Percentiles rank a stretch among this genome's conserved stretches.
Conservation (phyloP, 2,329 filamentous ascomycete genomes). For the Ramichloridium luteum region DNA sequence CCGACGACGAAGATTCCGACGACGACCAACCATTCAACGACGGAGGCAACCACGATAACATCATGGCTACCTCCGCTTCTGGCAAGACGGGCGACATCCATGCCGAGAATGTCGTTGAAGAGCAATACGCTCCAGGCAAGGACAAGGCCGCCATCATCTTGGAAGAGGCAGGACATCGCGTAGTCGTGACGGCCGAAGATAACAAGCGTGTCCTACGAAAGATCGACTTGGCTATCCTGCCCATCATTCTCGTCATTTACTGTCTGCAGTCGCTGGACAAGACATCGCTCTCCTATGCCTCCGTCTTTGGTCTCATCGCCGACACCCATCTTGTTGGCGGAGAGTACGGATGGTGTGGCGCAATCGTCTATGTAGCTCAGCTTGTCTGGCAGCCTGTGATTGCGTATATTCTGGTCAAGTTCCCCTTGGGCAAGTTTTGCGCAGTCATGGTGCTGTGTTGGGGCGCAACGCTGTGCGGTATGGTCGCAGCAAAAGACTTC, state of each 20-base stretch:
- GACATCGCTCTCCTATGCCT: slow-evolving; percentile 48
- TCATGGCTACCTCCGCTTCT: not conserved
- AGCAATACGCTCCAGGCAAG: slow-evolving; percentile 15
- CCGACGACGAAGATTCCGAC: too few species aligned
- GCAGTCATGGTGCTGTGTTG: slow-evolving; percentile 41
- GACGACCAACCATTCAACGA: not conserved
- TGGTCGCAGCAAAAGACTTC: slow-evolving; percentile 43
- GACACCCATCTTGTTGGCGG: slow-evolving; percentile 45
- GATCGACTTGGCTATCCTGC: slow-evolving; percentile 41
- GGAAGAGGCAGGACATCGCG: slow-evolving; percentile 32
- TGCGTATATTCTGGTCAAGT: slow-evolving; percentile 45
- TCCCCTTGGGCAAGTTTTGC: slow-evolving; percentile 49
- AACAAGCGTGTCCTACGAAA: slow-evolving; percentile 40
- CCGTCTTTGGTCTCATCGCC: slow-evolving; percentile 50
- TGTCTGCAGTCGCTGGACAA: slow-evolving; percentile 54
- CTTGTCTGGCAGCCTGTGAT: slow-evolving; percentile 42
- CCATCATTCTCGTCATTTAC: slow-evolving; percentile 48
- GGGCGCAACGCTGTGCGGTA: slow-evolving; percentile 39
- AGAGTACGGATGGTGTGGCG: slow-evolving; percentile 38
- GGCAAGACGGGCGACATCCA: slow-evolving; percentile 1
- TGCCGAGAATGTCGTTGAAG: not conserved
- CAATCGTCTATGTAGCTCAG: slow-evolving; percentile 44
- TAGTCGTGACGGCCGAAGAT: slow-evolving; percentile 40
- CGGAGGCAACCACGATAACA: too few species aligned
- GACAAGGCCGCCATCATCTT: slow-evolving; percentile 42